Conservation (phyloP, 1,284 basidiomycete species). For the Puccinia polysora region DNA sequence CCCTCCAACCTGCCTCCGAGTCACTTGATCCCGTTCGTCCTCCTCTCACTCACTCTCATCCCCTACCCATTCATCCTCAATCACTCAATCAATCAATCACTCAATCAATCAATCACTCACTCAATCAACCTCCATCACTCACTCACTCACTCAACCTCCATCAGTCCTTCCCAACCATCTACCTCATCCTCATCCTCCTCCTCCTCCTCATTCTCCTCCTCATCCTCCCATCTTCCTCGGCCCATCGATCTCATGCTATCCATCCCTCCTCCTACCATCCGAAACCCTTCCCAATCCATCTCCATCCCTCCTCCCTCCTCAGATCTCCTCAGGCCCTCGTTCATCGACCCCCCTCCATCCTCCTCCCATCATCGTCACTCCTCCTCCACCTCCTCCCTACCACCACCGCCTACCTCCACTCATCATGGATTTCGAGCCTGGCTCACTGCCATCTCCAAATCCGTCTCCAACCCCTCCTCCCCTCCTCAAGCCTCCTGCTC, state of each 20-base stretch:
- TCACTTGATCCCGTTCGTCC: too few species aligned
- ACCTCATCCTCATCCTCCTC: too few species aligned
- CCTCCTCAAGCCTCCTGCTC: neutral
- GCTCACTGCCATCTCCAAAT: slow-evolving; percentile 16
- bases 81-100: too few species aligned
- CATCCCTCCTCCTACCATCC: neutral
- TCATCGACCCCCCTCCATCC: neutral
- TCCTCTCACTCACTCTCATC: neutral
- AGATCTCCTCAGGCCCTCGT: neutral
- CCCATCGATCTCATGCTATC: neutral
- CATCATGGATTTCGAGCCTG: slow-evolving; percentile 32
- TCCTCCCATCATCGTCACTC: neutral
- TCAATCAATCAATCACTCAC: too few species aligned
- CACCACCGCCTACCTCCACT: neutral
- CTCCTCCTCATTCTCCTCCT: too few species aligned
- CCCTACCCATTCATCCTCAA: too few species aligned
- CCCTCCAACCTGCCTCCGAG: neutral
- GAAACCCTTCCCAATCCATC: neutral
- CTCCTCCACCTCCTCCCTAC: neutral
- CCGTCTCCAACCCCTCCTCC: neutral
- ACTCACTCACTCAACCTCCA: too few species aligned
- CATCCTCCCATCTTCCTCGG: neutral
- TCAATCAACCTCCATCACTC: too few species aligned
- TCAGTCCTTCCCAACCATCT: too few species aligned
- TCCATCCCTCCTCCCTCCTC: slow-evolving; percentile 6